Percentiles rank a stretch among this genome's conserved stretches.
Conservation (phyloP, 2,329 filamentous ascomycete species). For the Paecilomyces sp. region DNA sequence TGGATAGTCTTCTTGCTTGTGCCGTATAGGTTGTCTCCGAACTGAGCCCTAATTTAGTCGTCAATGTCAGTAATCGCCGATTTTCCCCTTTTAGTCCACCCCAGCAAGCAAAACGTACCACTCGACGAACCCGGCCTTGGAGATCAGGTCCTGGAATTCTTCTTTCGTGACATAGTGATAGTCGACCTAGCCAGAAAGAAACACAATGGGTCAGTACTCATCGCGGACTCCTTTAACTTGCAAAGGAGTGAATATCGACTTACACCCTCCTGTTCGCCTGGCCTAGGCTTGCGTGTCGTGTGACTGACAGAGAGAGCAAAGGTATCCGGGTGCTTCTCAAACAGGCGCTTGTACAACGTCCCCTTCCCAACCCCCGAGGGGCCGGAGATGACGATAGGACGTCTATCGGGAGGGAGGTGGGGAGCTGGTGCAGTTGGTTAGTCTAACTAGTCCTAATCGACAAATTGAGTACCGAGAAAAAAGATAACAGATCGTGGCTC, state of each 20-base stretch:
- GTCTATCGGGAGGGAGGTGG: slow-evolving; percentile 1
- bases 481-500: slow-evolving; percentile 5
- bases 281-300: slow-evolving; percentile 72
- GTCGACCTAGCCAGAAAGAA: slow-evolving; percentile 35
- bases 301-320: slow-evolving; percentile 45
- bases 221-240: neutral
- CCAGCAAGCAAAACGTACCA: slow-evolving; percentile 14
- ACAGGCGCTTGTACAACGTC: slow-evolving; percentile 35
- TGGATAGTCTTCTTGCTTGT: slow-evolving; percentile 74
- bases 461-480: neutral
- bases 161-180: slow-evolving; percentile 70
- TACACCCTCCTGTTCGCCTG: slow-evolving; percentile 61
- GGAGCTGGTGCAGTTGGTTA: neutral
- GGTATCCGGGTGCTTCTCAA: slow-evolving; percentile 33
- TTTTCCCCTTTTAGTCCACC: too few species aligned
- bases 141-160: slow-evolving; percentile 61
- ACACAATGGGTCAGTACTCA: neutral
- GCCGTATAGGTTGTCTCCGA: slow-evolving; percentile 80
- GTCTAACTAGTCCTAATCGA: neutral
- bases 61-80: neutral
- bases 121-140: slow-evolving; percentile 72
- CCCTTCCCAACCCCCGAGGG: slow-evolving; percentile 37
- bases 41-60: slow-evolving; percentile 53
- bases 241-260: neutral
- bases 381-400: slow-evolving; percentile 36